Percentiles rank a stretch among this genome's conserved stretches.
These are phyloP conservation scores for Forsythia viridissima DNA, from an alignment of 257 asterid genomes.

Conservation along the genomic window DNA sequence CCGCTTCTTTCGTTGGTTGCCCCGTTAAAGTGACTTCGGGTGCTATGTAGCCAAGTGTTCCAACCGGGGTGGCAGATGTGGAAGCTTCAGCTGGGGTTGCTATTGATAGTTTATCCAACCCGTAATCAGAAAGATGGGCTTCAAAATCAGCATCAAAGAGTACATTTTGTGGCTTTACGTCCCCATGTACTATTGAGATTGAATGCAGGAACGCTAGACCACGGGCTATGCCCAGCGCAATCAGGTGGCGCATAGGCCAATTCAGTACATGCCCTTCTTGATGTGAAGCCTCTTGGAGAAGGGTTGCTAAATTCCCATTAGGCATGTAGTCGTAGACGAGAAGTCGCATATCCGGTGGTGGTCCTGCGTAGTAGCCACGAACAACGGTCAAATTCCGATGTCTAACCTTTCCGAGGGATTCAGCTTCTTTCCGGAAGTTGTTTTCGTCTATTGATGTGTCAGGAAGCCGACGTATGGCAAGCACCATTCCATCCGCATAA, in stretches of 20 bases:
- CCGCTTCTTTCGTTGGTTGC: conserved; percentile 50
- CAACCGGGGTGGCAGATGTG: conserved; percentile 51
- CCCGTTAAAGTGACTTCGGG: conserved; percentile 69
- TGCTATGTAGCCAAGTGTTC: conserved; percentile 69
- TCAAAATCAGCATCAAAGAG: conserved; percentile 86
- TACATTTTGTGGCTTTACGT: conserved; percentile 73
- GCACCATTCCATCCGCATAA: conserved; percentile 83
- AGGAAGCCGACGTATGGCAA: conserved; percentile 74
- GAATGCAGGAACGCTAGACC: conserved; percentile 76
- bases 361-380: conserved; percentile 79
- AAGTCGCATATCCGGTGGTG: conserved; percentile 72
- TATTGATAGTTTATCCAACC: conserved; percentile 58
- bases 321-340: conserved; percentile 86
- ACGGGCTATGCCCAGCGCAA: conserved; percentile 81
- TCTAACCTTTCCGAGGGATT: conserved; percentile 68
- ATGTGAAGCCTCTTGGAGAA: conserved; percentile 84
- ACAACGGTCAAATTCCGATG: conserved; percentile 80
- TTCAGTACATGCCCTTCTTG: conserved; percentile 89
- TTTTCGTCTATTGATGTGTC: conserved; percentile 57
- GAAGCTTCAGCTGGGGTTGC: conserved; percentile 58
- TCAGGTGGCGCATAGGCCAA: conserved; percentile 95
- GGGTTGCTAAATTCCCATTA: conserved; percentile 69
- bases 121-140: conserved; percentile 78
- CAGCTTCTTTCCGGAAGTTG: conserved; percentile 74
- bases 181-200: conserved; percentile 54